Percentiles rank a stretch among this genome's conserved stretches.
These are phyloP conservation scores for Anisodus tanguticus DNA, from an alignment of 257 asterid species.

Conservation along the genomic window DNA sequence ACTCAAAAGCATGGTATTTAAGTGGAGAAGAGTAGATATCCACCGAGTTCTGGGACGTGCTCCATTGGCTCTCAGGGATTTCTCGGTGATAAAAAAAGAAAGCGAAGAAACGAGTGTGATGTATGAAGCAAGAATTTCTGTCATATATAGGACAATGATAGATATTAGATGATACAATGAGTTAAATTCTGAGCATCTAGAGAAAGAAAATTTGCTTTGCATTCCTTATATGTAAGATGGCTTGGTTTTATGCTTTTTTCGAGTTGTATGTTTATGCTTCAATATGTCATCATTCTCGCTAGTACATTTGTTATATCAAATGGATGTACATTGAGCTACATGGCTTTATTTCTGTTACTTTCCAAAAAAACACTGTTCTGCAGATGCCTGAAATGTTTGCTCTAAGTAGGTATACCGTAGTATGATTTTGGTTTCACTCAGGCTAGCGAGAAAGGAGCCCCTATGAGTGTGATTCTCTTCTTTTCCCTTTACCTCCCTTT, in stretches of 20 bases:
- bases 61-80: neutral
- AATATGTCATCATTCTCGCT: neutral
- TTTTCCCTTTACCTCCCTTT: neutral
- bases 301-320: neutral
- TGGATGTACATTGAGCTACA: neutral
- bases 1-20: neutral
- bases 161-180: neutral
- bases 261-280: neutral
- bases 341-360: neutral
- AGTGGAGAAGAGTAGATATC: conserved; percentile 5
- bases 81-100: neutral
- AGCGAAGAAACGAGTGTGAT: neutral
- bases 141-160: neutral
- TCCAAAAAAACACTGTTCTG: neutral
- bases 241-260: neutral
- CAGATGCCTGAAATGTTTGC: neutral
- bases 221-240: neutral
- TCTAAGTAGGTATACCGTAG: neutral
- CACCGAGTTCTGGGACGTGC: neutral
- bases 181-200: neutral
- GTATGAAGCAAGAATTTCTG: neutral
- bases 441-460: neutral
- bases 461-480: neutral
- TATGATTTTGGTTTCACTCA: neutral
- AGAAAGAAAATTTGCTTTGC: neutral